phyloP scores from a whole-genome alignment of 2,329 filamentous ascomycete species.

The Neonectria punicea region DNA sequence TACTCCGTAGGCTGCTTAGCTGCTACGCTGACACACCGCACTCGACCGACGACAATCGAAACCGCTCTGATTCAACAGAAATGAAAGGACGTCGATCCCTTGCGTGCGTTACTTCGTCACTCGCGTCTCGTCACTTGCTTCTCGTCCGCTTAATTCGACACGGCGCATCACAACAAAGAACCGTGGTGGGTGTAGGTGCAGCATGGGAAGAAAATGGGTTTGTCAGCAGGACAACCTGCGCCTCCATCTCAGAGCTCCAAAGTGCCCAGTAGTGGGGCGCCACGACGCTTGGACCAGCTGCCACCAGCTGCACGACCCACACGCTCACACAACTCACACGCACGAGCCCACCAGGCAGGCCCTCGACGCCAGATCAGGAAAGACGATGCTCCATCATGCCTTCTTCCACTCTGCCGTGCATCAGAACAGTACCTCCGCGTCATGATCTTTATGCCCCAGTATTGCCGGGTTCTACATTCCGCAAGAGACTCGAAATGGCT shows the following conservation, averaged over 20 bases:
- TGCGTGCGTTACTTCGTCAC: no score
- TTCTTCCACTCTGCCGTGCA: neutral
- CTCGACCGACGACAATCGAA: neutral
- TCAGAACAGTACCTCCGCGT: neutral
- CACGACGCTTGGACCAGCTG: constrained; percentile 16
- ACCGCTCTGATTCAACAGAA: neutral
- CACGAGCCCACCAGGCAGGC: neutral
- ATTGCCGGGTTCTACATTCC: neutral
- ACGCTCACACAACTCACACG: neutral
- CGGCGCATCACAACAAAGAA: neutral
- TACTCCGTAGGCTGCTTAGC: no score
- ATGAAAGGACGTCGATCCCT: neutral
- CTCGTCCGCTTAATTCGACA: neutral
- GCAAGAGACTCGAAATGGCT: neutral
- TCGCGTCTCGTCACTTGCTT: neutral
- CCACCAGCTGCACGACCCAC: constrained; percentile 4
- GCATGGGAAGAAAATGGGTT: constrained; percentile 33
- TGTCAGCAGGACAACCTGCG: constrained; percentile 37
- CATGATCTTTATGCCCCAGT: neutral
- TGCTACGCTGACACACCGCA: neutral
- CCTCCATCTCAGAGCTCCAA: neutral
- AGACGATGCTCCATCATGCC: neutral
- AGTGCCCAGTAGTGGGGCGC: constrained; percentile 8
- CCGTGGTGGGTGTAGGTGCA: constrained; percentile 11
- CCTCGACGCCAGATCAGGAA: neutral